Percentiles rank a stretch among this genome's conserved stretches.
These are phyloP conservation scores for Cerioporus squamosus DNA, from an alignment of 1,284 basidiomycete species.

Conservation along the genomic window DNA sequence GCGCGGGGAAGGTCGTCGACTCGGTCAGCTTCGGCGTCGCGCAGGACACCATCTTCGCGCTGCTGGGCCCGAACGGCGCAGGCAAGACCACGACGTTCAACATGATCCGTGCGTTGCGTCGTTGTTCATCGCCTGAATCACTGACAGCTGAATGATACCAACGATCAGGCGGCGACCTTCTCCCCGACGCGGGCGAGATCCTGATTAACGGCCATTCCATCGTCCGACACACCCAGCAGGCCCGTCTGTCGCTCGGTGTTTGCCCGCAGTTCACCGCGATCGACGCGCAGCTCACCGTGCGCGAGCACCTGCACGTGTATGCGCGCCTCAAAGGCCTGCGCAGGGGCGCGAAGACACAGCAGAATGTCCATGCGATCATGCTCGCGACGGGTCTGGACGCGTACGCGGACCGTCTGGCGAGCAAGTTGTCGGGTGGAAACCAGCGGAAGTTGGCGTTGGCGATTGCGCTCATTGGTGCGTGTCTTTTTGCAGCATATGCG, in stretches of 20 bases:
- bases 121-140: neutral
- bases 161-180: conserved; percentile 66
- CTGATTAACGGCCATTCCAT: conserved; percentile 68
- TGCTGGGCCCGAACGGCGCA: conserved; percentile 83
- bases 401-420: conserved; percentile 74
- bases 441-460: conserved; percentile 82
- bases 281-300: conserved; percentile 76
- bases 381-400: conserved; percentile 57
- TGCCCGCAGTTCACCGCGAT: conserved; percentile 87
- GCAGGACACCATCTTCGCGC: conserved; percentile 66
- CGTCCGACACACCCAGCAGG: conserved; percentile 58
- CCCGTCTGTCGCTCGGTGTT: conserved; percentile 72
- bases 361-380: conserved; percentile 67
- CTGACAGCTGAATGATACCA: neutral
- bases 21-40: conserved; percentile 74
- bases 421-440: conserved; percentile 78
- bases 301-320: conserved; percentile 74
- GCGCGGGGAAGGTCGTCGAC: conserved; percentile 61
- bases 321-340: conserved; percentile 73
- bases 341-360: conserved; percentile 49
- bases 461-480: conserved; percentile 75
- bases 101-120: conserved; percentile 61
- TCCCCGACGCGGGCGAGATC: conserved; percentile 68
- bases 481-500: no score
- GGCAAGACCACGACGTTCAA: conserved; percentile 83